Percentiles rank a stretch among this genome's conserved stretches.
Evolutionary conservation across 805 yeast species (phyloP).

Genomic region (Kuraishia ogatae): DNA sequence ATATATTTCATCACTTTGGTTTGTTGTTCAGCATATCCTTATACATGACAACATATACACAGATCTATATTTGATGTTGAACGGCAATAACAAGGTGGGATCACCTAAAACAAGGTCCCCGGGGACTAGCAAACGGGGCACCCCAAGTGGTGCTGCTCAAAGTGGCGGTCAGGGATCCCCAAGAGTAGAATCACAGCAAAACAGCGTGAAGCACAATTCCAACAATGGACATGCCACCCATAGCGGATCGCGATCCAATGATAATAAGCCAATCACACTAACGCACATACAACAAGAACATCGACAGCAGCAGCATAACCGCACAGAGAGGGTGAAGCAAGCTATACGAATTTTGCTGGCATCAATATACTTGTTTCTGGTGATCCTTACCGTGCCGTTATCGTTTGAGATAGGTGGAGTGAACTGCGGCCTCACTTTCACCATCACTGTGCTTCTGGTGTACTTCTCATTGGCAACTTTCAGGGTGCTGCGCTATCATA

Average conservation of each 20-base stretch:
- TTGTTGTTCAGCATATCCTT: no score
- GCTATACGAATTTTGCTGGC: conserved; percentile 29
- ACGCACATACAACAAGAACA: not conserved
- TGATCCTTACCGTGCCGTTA: conserved; percentile 79
- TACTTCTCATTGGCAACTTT: conserved; percentile 71
- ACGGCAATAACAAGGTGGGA: not conserved
- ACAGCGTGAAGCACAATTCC: no score
- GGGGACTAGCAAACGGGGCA: not conserved
- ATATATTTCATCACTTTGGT: no score
- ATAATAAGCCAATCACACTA: no score
- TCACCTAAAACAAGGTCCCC: not conserved
- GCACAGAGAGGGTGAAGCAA: not conserved
- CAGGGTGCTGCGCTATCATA: conserved; percentile 42
- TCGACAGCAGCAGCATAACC: not conserved
- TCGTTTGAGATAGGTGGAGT: conserved; percentile 93
- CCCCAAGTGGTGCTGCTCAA: not conserved
- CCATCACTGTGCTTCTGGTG: conserved; percentile 59
- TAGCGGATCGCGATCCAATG: no score
- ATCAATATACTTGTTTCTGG: conserved; percentile 53
- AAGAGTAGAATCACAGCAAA: not conserved
- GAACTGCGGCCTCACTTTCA: conserved; percentile 80
- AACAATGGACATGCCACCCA: no score
- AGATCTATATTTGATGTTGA: not conserved
- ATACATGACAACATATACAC: not conserved
- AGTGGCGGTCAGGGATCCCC: not conserved